These are phyloP conservation scores for Talaromyces sp. DNA, from an alignment of 2,329 filamentous ascomycete species.

Conservation along the genomic window DNA sequence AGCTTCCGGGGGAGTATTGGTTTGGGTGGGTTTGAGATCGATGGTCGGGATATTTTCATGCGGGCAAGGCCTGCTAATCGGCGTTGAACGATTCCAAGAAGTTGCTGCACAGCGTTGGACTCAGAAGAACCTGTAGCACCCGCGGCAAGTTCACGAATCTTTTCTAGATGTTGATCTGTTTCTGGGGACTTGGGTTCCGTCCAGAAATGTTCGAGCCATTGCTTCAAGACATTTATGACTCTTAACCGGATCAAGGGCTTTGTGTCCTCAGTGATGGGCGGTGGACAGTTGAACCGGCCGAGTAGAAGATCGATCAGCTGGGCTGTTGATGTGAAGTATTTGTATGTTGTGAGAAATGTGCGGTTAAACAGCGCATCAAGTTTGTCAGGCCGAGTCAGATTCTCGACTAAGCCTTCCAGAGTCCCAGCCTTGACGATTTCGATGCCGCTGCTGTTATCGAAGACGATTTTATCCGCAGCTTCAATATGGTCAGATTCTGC, in stretches of 20 bases:
- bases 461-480: constrained; percentile 13
- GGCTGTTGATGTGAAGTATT: constrained; percentile 82
- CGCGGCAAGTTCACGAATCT: constrained; percentile 79
- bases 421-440: constrained; percentile 58
- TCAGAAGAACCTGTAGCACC: constrained; percentile 9
- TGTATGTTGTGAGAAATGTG: constrained; percentile 90
- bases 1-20: constrained; percentile 95
- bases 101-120: constrained; percentile 59
- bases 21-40: constrained; percentile 75
- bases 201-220: constrained; percentile 96
- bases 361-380: constrained; percentile 91
- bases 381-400: constrained; percentile 89
- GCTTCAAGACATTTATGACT: constrained; percentile 92
- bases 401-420: constrained; percentile 83
- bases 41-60: constrained; percentile 49
- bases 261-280: constrained; percentile 79
- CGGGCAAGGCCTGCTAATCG: constrained; percentile 79
- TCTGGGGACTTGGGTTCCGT: constrained; percentile 72
- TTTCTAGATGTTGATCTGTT: constrained; percentile 76
- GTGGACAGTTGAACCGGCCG: constrained; percentile 83
- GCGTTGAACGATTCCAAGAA: constrained; percentile 83
- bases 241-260: constrained; percentile 89
- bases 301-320: constrained; percentile 89
- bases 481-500: constrained; percentile 11
- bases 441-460: constrained; percentile 3